Percentiles rank a stretch among this genome's conserved stretches.
Conservation (phyloP, 2,329 filamentous ascomycete genomes). For the Leptographium procerum region DNA sequence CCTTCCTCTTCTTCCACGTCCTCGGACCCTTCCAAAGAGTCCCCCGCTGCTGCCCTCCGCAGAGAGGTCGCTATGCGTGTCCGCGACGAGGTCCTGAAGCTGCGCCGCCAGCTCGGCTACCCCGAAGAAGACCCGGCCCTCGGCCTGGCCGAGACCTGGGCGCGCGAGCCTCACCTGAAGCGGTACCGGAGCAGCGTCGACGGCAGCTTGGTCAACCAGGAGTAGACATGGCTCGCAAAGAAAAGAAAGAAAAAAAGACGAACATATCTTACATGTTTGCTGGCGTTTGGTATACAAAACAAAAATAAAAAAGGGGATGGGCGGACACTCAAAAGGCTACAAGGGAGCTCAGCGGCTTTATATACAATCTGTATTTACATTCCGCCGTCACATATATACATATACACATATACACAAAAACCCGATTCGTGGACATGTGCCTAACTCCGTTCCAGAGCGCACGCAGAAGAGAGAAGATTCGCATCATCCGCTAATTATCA, state of each 20-base stretch:
- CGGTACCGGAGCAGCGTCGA: constrained; percentile 43
- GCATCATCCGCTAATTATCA: too few relatives aligned
- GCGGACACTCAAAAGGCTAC: neutral
- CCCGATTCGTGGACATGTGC: too few relatives aligned
- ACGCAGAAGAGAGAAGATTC: too few relatives aligned
- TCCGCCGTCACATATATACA: neutral
- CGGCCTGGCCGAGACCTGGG: constrained; percentile 73
- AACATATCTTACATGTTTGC: neutral
- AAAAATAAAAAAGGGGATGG: neutral
- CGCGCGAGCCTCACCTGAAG: constrained; percentile 35
- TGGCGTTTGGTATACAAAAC: neutral
- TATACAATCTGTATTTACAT: neutral
- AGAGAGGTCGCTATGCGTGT: constrained; percentile 72
- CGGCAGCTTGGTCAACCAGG: constrained; percentile 33
- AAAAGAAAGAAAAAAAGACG: neutral
- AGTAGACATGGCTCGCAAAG: constrained; percentile 7
- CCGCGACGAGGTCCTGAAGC: constrained; percentile 66
- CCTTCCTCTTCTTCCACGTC: too few relatives aligned
- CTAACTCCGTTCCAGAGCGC: too few relatives aligned
- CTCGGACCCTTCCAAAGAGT: neutral
- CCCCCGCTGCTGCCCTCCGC: constrained; percentile 33
- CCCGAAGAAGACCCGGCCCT: constrained; percentile 71
- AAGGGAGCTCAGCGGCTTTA: too few relatives aligned
- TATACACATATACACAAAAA: neutral
- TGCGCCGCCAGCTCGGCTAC: constrained; percentile 60